Evolutionary conservation across 2,329 filamentous ascomycete genomes (phyloP), one percentile per base, ranked within the genome.

Genomic region (Fusarium acutatum): DNA sequence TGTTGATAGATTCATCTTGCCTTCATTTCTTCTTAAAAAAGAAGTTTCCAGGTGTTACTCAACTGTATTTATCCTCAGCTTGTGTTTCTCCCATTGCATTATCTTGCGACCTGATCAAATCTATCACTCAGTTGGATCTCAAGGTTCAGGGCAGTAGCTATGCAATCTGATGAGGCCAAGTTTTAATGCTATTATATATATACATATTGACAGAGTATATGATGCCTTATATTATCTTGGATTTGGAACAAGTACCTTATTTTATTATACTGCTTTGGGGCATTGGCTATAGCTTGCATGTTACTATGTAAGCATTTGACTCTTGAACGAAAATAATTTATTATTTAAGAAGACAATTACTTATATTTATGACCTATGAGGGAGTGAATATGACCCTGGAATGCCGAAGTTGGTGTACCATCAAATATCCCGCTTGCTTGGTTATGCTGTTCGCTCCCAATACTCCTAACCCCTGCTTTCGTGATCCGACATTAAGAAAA

Each of bases 391-490:
- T 62, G 60, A 70, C 60, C 65, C 70, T 43, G 30, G 41, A 57
- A 47, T 54, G 70, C 44, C 59, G 37, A 71, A 71, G 28, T 60
- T 66, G 66, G 44, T 67, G 56, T 71, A 43, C 53, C 58, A 44
- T 59, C 46, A 67, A 67, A 41, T 18, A 60, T 43, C 62, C 52
- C 66, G 53, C 49, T 71, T 60, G 60, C 53, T 46, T 47, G 41
- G 26, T 35, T 34, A 49, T 62, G 46, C 41, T 52, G 22, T 60
- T 54, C 57, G 58, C 40, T 60, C 38, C 54, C 67, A 40, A 60
- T 62, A 73, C 71, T 73, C 67, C 67, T 38, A 53, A 57, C 53
- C 62, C 47, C 71, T 63, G 62, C 54, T 38, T 43, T 67, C 37
- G n/a, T 62, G 60, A 44, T 38, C 54, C 54, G 28, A 43, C 47